Evolutionary conservation across 2,329 filamentous ascomycete species (phyloP), one percentile per base, ranked within the genome.

Genomic region (Chrysoporthe puriensis): DNA sequence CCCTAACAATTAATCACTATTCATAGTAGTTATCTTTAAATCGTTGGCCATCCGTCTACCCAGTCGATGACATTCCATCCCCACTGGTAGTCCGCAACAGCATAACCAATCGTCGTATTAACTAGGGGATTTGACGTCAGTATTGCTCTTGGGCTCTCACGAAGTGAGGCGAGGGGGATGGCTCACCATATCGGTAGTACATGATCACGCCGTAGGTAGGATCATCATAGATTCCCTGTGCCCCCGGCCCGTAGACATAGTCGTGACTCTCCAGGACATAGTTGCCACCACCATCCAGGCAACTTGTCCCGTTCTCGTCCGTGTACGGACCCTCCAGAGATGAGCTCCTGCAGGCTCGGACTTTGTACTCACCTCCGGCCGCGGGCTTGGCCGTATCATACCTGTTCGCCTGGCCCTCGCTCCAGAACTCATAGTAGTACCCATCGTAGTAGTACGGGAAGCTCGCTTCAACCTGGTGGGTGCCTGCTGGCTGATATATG

Each of bases 361-460:
- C 88, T 74, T 85, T 86, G 76, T 91, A 91, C 76, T 91, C 89
- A n/a, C 79, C 78, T 3, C 88, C 89, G 0, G 79, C 64, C 0
- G 86, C 82, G 0, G 88, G 87, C 63, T 74, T 78, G 62, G 72
- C 79, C 16, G 73, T 75, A 71, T 89, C 84, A 70, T 86, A 89
- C 18, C 79, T 81, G 69, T 90, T 91, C 79, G 89, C 91, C 42
- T 79, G 81, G 1, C 89, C 90, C 2, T 79, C 79, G 16, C 84
- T 87, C 75, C 84, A 90, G 76, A 91, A 90, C 14, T 91, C 79
- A 73, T 90, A 92, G 74, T 88, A 91, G 73, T 85, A 89, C 26
- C 77, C 79, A 14, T 80, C 82, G 63, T 86, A 79, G 72, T 86
- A 80, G 70, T 85, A 86, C 73, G 90, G 80, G 70, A 82, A 89